Evolutionary conservation across 2,329 filamentous ascomycete species (phyloP), one percentile per base, ranked within the genome.

Genomic region (Pseudogymnoascus sp.): DNA sequence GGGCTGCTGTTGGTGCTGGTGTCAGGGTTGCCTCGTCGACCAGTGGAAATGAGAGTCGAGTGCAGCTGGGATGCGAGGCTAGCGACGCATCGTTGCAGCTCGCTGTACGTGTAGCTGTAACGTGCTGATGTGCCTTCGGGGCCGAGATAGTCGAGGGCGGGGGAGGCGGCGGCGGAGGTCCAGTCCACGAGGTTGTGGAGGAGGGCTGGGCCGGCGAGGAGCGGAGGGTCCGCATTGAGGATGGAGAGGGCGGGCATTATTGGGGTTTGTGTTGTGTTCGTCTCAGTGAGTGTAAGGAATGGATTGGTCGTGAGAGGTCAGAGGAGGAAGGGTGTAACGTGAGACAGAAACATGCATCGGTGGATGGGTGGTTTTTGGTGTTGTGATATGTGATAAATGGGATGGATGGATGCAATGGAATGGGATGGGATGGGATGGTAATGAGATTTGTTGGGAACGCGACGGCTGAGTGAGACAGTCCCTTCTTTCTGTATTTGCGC

Each of bases 121-220:
- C 69, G 65, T 35, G 56, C 65, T 5, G 6, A 24, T 14, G 50
- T 8, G 29, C 79, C 81, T 67, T 82, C 76, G 50, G 77, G 68
- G 64, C 78, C 75, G 31, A 85, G 77, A 70, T 86, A 89, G 63
- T 92, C 87, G 65, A 93, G 81, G 6, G 89, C 89, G 42, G 75
- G 74, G n/a, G n/a, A n/a, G n/a, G n/a, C n/a, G 5, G 71, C 68
- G 53, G 74, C 68, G 24, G 70, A 65, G 26, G 73, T 67, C 63
- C 70, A 70, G 26, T 78, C 74, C 59, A 95, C 82, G 6, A 96
- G 80, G 8, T 89, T 74, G 72, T 88, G 86, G 19, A 88, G 78
- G 16, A 86, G 74, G 33, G 72, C 67, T 19, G 85, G 82, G 10
- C 87, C 87, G 24, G 78, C 72, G 13, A 88, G 70, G 35, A 73